Percentiles rank a stretch among this genome's conserved stretches.
phyloP scores from a whole-genome alignment of 139 green algal genomes.

The Chlamydomonas applanata region DNA sequence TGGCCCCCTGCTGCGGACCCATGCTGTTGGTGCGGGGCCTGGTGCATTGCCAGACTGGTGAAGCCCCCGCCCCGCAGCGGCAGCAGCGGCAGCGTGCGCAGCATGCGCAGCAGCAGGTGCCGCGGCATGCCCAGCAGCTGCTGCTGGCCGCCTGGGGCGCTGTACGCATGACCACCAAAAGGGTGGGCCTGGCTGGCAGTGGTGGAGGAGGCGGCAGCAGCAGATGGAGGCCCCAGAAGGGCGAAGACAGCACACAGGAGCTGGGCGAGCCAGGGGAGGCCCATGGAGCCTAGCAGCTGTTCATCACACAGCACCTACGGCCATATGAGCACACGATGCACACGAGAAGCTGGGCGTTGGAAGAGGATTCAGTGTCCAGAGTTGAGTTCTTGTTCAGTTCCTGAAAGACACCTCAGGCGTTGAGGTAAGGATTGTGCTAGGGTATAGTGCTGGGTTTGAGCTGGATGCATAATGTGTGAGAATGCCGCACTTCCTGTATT shows the following conservation, averaged over 20 bases:
- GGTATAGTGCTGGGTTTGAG: too few species aligned
- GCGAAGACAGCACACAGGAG: conserved; percentile 24
- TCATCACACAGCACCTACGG: conserved; percentile 2
- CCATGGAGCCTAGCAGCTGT: neutral
- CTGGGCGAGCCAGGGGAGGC: conserved; percentile 21
- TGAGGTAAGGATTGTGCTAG: too few species aligned
- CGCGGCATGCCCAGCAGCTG: too few species aligned
- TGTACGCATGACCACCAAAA: neutral
- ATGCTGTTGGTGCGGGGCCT: too few species aligned
- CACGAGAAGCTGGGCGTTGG: neutral
- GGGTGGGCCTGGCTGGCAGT: neutral
- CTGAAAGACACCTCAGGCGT: too few species aligned
- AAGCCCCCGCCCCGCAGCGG: conserved; percentile 29
- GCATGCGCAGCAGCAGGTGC: conserved; percentile 17
- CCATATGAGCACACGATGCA: too few species aligned
- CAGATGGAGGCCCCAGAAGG: neutral
- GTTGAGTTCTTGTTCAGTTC: too few species aligned
- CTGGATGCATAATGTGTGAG: too few species aligned
- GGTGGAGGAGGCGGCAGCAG: neutral
- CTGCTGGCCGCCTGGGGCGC: neutral
- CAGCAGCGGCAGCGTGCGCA: conserved; percentile 32
- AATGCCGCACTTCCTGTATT: too few species aligned
- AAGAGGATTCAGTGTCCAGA: too few species aligned
- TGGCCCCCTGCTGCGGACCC: too few species aligned
- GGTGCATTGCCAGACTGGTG: too few species aligned